phyloP scores from a whole-genome alignment of 306 rosid genomes.

The Cucurbita ficifolia region DNA sequence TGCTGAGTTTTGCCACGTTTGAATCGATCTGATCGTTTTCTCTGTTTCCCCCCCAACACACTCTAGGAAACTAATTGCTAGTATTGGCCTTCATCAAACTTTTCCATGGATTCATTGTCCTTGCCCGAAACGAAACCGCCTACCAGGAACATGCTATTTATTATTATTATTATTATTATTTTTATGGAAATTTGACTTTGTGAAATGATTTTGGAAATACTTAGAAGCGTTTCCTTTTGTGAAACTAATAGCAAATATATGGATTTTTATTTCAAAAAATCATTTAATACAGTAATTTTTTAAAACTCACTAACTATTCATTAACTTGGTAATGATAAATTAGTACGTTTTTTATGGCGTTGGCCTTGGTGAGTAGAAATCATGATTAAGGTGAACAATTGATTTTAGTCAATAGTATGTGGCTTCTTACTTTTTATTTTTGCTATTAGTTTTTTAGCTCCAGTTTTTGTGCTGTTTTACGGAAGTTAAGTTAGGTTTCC shows the following conservation, averaged over 20 bases:
- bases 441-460: background rate
- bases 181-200: background rate
- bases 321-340: background rate
- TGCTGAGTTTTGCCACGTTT: background rate
- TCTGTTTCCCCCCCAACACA: background rate
- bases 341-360: background rate
- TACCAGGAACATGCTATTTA: background rate
- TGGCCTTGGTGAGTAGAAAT: background rate
- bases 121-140: background rate
- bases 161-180: background rate
- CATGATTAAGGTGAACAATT: background rate
- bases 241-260: background rate
- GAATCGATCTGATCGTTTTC: background rate
- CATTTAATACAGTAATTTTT: background rate
- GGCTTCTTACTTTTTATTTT: background rate
- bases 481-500: background rate
- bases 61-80: background rate
- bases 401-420: background rate
- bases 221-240: no score
- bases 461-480: background rate
- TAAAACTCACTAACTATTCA: background rate
- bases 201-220: background rate
- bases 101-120: background rate
- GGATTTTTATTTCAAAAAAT: background rate
- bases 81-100: background rate